A percentile compares a stretch with the other conserved stretches of the same genome.
Evolutionary conservation across 179 eudicot genomes (phyloP).

Genomic region (Spinacia oleracea): DNA sequence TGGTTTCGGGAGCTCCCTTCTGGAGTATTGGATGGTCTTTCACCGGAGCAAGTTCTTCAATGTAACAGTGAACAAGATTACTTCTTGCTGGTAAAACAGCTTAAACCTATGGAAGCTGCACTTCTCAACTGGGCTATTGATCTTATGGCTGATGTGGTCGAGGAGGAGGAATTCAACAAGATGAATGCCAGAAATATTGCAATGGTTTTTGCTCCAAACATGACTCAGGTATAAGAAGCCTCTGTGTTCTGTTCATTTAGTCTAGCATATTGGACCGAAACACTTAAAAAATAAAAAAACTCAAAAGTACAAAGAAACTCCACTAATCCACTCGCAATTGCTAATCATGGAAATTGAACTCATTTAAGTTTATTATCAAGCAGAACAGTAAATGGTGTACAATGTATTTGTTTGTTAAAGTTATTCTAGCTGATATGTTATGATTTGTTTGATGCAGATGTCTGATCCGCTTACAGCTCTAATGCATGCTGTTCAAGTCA

Average conservation of each 20-base stretch:
- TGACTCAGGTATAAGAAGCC: constrained; percentile 70
- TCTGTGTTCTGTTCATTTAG: background rate
- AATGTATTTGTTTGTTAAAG: background rate
- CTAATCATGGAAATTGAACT: background rate
- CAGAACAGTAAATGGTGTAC: background rate
- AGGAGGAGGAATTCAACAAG: constrained; percentile 80
- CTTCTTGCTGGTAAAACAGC: constrained; percentile 64
- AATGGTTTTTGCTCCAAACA: constrained; percentile 96
- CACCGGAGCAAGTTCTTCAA: constrained; percentile 81
- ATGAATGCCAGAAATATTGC: constrained; percentile 96
- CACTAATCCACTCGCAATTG: background rate
- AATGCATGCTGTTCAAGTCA: constrained; percentile 97
- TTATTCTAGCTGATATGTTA: background rate
- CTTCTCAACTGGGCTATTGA: constrained; percentile 87
- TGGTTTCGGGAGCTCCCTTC: constrained; percentile 95
- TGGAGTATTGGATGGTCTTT: constrained; percentile 88
- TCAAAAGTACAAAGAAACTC: background rate
- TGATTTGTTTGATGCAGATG: constrained; percentile 49
- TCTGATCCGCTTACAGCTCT: constrained; percentile 95
- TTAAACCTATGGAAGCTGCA: constrained; percentile 75
- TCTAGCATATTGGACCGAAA: background rate
- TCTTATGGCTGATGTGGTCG: constrained; percentile 96
- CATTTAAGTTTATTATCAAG: background rate
- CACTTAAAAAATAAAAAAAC: background rate
- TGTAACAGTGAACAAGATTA: constrained; percentile 77